phyloP scores from a whole-genome alignment of 2,329 filamentous ascomycete genomes.

The Calonectria pteridis region DNA sequence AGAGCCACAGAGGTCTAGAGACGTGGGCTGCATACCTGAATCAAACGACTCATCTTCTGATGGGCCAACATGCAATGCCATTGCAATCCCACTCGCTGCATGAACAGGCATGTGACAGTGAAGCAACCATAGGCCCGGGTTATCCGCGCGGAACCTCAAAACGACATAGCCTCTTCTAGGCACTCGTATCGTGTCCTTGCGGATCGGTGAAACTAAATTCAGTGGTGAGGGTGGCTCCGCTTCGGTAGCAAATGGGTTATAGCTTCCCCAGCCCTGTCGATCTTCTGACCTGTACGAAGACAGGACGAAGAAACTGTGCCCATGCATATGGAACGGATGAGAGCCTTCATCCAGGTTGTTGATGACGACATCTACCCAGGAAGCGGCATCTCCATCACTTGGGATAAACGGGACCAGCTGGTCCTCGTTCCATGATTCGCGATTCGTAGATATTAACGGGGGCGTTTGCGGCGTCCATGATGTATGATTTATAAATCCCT shows the following conservation, averaged over 20 bases:
- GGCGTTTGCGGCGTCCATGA: neutral
- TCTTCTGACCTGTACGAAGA: neutral
- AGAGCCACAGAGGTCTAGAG: neutral
- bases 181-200: constrained; percentile 2
- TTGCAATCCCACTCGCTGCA: neutral
- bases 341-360: constrained; percentile 67
- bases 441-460: neutral
- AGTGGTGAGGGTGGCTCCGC: neutral
- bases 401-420: constrained; percentile 11
- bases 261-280: neutral
- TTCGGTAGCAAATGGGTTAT: neutral
- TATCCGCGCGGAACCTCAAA: neutral
- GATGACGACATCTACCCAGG: constrained; percentile 68
- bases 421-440: neutral
- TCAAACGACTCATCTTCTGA: neutral
- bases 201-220: neutral
- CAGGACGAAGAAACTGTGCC: constrained; percentile 66
- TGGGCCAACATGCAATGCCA: neutral
- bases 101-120: constrained; percentile 12
- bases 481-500: constrained; percentile 13
- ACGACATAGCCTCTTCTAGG: neutral
- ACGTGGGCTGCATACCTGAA: neutral
- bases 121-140: constrained; percentile 4
- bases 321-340: constrained; percentile 67
- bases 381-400: constrained; percentile 47